These are phyloP conservation scores for Ceratobasidium sp. DNA, from an alignment of 1,284 basidiomycete genomes.

Conservation along the genomic window DNA sequence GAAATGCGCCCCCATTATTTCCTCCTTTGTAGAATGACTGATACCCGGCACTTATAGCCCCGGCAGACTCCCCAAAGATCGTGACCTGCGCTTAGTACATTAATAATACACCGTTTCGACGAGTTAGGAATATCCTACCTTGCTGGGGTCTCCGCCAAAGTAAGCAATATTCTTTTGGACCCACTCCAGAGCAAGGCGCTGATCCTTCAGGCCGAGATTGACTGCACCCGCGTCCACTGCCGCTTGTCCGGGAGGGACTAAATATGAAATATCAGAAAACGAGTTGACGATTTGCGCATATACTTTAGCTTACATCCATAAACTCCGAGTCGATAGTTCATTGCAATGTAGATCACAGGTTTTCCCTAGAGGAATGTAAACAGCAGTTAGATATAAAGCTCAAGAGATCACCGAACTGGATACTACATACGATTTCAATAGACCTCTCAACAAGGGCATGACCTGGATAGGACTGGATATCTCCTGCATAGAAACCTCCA, in stretches of 20 bases:
- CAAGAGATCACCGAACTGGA: not conserved
- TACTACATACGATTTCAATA: not conserved
- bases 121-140: conserved; percentile 47
- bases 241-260: conserved; percentile 49
- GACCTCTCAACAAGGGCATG: not conserved
- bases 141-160: conserved; percentile 59
- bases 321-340: conserved; percentile 59
- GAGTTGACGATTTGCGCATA: conserved; percentile 4
- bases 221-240: conserved; percentile 45
- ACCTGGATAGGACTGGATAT: conserved; percentile 1
- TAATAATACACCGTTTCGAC: not conserved
- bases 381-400: not conserved
- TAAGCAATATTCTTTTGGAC: conserved; percentile 58
- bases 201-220: conserved; percentile 56
- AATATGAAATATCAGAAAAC: conserved; percentile 41
- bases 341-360: conserved; percentile 56
- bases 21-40: conserved; percentile 47
- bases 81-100: conserved; percentile 33
- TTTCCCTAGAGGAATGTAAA: conserved; percentile 46
- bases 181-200: conserved; percentile 60
- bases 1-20: conserved; percentile 34
- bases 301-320: conserved; percentile 17
- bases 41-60: conserved; percentile 47
- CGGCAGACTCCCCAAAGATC: conserved; percentile 51
- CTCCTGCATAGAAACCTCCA: conserved; percentile 25